These are phyloP conservation scores for Xylaria sp. DNA, from an alignment of 2,329 filamentous ascomycete species.

Conservation along the genomic window DNA sequence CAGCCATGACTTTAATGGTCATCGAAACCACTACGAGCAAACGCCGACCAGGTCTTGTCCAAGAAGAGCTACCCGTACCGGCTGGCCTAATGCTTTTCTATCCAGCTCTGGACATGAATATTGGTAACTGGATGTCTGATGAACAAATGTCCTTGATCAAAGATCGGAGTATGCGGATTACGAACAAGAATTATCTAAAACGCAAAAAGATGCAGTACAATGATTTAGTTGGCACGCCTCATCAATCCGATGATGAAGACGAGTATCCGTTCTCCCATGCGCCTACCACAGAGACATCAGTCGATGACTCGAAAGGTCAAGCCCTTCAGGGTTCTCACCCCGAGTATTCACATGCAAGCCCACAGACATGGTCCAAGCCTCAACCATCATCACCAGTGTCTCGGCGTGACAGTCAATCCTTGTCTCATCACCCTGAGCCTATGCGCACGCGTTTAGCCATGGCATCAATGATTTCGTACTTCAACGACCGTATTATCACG, in stretches of 20 bases:
- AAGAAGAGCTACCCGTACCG: constrained; percentile 74
- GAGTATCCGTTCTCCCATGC: constrained; percentile 54
- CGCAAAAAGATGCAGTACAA: constrained; percentile 92
- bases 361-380: constrained; percentile 51
- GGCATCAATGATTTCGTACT: constrained; percentile 97
- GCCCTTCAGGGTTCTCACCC: constrained; percentile 55
- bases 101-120: constrained; percentile 94
- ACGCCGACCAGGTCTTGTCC: constrained; percentile 64
- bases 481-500: constrained; percentile 92
- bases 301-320: constrained; percentile 27
- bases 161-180: constrained; percentile 79
- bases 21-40: constrained; percentile 75
- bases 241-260: constrained; percentile 79
- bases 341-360: constrained; percentile 62
- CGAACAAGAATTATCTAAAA: constrained; percentile 80
- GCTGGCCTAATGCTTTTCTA: constrained; percentile 88
- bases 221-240: constrained; percentile 83
- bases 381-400: constrained; percentile 37
- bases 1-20: constrained; percentile 87
- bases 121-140: constrained; percentile 98
- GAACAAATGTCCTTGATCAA: constrained; percentile 96
- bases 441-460: constrained; percentile 90
- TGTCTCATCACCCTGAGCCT: constrained; percentile 64
- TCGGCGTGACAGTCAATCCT: constrained; percentile 39
- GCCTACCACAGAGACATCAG: constrained; percentile 33